These are phyloP conservation scores for Cyberlindnera samutprakarnensis DNA, from an alignment of 805 yeast genomes.

Conservation along the genomic window DNA sequence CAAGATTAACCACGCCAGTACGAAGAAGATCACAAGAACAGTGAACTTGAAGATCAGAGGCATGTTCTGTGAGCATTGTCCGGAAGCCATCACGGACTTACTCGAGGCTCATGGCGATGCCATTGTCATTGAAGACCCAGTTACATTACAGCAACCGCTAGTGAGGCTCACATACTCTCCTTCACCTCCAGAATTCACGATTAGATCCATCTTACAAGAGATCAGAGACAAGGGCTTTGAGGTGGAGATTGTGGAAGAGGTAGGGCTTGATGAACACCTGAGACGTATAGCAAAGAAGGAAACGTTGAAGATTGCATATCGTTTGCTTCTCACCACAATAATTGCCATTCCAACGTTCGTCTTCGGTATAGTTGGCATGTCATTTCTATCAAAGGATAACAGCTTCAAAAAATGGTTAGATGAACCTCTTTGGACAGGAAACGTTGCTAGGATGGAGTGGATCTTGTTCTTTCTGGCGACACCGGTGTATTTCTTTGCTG, in stretches of 20 bases:
- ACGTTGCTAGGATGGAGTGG: constrained; percentile 58
- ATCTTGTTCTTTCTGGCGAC: constrained; percentile 56
- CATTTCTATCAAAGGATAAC: constrained; percentile 38
- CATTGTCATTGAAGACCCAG: constrained; percentile 45
- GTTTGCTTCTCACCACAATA: constrained; percentile 42
- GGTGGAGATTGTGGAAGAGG: constrained; percentile 46
- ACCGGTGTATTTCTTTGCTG: constrained; percentile 69
- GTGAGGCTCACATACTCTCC: constrained; percentile 64
- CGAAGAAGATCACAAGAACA: constrained; percentile 43
- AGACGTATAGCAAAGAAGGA: constrained; percentile 41
- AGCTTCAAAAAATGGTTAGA: constrained; percentile 45
- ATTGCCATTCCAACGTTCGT: constrained; percentile 63
- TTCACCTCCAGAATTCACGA: constrained; percentile 40
- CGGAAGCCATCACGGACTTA: constrained; percentile 42
- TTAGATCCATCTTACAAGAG: constrained; percentile 46
- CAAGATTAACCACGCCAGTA: constrained; percentile 39
- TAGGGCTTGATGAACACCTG: constrained; percentile 59
- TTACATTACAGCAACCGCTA: constrained; percentile 47
- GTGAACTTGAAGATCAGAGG: constrained; percentile 52
- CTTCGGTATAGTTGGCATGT: constrained; percentile 66
- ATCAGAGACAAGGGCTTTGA: constrained; percentile 42
- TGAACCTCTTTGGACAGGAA: constrained; percentile 56
- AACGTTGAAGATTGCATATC: constrained; percentile 33
- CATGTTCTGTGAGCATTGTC: constrained; percentile 69
- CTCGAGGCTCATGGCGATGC: constrained; percentile 49